Percentiles rank a stretch among this genome's conserved stretches.
Conservation (phyloP, 306 rosid genomes). For the Cucurbita argyrosperma region DNA sequence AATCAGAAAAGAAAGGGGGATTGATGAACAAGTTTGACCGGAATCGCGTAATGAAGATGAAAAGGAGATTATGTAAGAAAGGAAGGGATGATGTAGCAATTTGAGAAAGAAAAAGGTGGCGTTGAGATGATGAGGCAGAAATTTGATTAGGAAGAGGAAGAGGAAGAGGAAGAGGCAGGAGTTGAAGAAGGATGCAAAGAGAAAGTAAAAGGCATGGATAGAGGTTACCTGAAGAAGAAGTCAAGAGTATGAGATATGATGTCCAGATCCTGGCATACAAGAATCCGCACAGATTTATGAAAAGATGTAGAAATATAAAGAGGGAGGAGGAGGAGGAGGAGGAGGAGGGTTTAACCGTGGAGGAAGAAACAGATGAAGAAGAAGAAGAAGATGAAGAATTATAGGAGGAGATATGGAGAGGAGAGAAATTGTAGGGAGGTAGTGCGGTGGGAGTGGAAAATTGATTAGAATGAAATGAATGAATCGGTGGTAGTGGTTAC, state of each 20-base stretch:
- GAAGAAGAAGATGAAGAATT: constrained; percentile 1
- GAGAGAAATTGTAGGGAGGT: constrained; percentile 7
- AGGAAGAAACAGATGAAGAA: too few relatives aligned
- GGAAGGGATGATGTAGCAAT: neutral
- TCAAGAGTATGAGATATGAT: neutral
- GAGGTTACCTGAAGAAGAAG: constrained; percentile 5
- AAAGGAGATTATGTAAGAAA: neutral
- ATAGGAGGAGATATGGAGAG: neutral
- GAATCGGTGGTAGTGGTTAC: constrained; percentile 32
- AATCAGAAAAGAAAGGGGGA: neutral
- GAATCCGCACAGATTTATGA: neutral
- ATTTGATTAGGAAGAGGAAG: constrained; percentile 1
- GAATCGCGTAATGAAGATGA: neutral
- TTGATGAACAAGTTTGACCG: neutral
- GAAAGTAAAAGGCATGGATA: neutral
- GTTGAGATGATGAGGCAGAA: neutral
- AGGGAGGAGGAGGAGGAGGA: neutral
- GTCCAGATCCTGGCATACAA: constrained; percentile 22
- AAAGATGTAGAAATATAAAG: neutral
- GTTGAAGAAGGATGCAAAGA: neutral
- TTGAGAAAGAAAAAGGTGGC: neutral
- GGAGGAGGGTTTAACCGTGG: too few relatives aligned
- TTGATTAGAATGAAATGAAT: constrained; percentile 14
- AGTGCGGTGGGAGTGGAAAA: constrained; percentile 5
- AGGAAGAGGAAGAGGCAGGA: neutral